These are phyloP conservation scores for Echeveria elegans DNA, from an alignment of 164 flowering plant genomes.

Conservation along the genomic window DNA sequence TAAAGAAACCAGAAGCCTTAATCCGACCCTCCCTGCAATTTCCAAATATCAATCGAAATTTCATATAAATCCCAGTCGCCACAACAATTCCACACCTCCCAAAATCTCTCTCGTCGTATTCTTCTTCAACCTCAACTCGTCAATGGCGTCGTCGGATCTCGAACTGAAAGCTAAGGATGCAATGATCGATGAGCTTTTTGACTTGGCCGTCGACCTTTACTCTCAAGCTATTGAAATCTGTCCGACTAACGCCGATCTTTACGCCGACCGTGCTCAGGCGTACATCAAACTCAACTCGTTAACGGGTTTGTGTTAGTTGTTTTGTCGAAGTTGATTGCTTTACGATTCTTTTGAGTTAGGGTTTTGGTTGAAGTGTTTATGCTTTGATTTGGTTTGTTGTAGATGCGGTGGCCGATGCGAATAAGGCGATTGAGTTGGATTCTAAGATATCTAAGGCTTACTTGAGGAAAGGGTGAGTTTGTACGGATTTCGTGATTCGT, in stretches of 20 bases:
- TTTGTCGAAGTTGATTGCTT: too few relatives aligned
- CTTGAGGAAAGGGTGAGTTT: constrained; percentile 65
- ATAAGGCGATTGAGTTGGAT: constrained; percentile 62
- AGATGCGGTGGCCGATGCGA: constrained; percentile 85
- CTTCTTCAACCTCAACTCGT: background rate
- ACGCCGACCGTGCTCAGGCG: constrained; percentile 67
- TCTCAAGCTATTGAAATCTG: constrained; percentile 43
- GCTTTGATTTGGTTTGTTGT: background rate
- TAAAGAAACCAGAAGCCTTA: too few relatives aligned
- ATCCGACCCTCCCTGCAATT: too few relatives aligned
- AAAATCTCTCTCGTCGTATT: too few relatives aligned
- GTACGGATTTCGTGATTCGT: background rate
- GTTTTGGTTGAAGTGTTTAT: background rate
- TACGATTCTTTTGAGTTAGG: too few relatives aligned
- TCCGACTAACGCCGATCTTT: constrained; percentile 46
- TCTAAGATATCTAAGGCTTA: constrained; percentile 62
- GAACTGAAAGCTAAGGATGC: constrained; percentile 56
- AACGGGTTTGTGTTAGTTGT: constrained; percentile 30
- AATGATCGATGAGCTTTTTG: constrained; percentile 65
- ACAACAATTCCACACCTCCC: too few relatives aligned
- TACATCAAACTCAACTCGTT: constrained; percentile 46
- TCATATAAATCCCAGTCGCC: too few relatives aligned
- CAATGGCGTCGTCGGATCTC: constrained; percentile 40
- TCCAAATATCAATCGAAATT: too few relatives aligned
- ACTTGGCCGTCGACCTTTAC: constrained; percentile 59